Evolutionary conservation across 331 rosid species (phyloP), one percentile per base, ranked within the genome.

Genomic region (Quercus tomentella): DNA sequence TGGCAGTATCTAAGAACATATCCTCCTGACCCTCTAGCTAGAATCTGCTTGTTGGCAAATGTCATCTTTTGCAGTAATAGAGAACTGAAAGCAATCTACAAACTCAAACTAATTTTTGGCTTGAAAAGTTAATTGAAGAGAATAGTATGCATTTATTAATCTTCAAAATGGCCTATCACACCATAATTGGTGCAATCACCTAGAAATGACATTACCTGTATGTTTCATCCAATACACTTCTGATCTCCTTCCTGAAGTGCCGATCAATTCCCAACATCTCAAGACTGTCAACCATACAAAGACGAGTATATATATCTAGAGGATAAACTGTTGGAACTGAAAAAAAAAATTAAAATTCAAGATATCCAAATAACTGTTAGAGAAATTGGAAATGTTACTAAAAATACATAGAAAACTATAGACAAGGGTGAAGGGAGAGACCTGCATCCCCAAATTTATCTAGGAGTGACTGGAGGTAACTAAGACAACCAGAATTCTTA

Each of bases 321-420:
- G 97, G 97, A 86, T 89, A 88, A 56, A 87, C 80, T 0, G 92
- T 78, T 7, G 99, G 99, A 84, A 90, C 99, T 94, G 94, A 54
- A 65, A 72, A 76, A 26, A 33, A 56, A 67, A 37, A 37, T 37
- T 0, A 1, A 4, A 3, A 8, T 11, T 20, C 12, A 70, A 51
- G 41, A 70, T 66, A 23, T 23, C 15, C 16, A 70, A 66, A 80
- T 54, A 70, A 54, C 9, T 58, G 35, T 37, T 18, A 65, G 43
- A 26, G 71, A 33, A 33, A 67, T 33, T 15, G 35, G 52, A 55
- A 49, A 56, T 33, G 85, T n/a, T 26, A 74, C 60, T 81, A 28
- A 72, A 69, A 84, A 28, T 45, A 18, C 25, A 51, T 57, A 74
- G 7, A 4, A 77, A 56, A 76, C 73, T 18, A 69, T 12, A 73